Base-by-base conservation (phyloP, 2,329 filamentous ascomycete species). In the Cryoendolithus antarcticus region DNA sequence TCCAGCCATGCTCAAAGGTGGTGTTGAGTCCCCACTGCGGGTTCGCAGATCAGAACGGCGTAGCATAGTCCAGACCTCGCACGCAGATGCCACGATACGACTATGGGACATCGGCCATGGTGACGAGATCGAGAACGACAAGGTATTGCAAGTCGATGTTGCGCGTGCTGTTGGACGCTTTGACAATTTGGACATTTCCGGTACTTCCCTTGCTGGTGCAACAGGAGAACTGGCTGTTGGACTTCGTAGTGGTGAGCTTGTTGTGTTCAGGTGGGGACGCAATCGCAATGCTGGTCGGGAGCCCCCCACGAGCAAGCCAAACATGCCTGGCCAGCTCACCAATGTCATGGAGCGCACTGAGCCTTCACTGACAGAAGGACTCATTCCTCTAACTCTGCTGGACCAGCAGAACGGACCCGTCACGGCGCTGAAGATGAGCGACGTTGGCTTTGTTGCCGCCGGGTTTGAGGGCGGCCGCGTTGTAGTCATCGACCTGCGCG, bases 81-180 rank as follows among this genome's bases (percentile, higher is more conserved):
- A 98, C 58, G 86, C 81, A 3, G 91, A 98, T 60, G 86, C 88
- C 38, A 93, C 83, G 0, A 70, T 98, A n/a, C 73, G 88, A 27
- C 67, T 96, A 5, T 98, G 88, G 86, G 91, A 98, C 60, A 76
- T 81, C 12, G 91, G 91, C 0, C 83, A 93, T 53, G 83, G 77
- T 9, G 91, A 98, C 55, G 85, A 95, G 53, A 82, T 98, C 37
- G 91, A 98, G 60, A 96, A 96, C 52, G 71, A 76, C 9, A 69
- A 70, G 3, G 71, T 85, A 38, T 65, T 96, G 15, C 89, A 98
- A 62, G 77, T 93, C 4, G 89, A 98, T 53, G 69, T 96, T 30
- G 81, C 83, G 5, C 74, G 85, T 46, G 84, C 89, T 2, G 68
- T 96, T 4, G 82, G 81, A 38, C 76, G 85, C n/a, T 81, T 74